These are phyloP conservation scores for Alternaria ethzedia DNA, from an alignment of 2,329 filamentous ascomycete species.

Conservation along the genomic window DNA sequence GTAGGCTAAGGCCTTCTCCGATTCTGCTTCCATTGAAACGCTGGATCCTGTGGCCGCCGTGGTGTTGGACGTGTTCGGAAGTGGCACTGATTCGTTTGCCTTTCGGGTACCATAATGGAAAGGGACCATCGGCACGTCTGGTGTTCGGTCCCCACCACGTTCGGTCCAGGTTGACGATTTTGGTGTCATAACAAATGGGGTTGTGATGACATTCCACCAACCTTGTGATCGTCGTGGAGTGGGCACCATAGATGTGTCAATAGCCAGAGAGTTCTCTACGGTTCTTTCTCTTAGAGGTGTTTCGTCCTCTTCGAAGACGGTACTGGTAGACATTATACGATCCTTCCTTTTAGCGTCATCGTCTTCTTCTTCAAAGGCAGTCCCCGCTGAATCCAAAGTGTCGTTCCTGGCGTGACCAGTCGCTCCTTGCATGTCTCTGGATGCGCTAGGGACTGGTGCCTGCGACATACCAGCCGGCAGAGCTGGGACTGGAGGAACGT, in stretches of 20 bases:
- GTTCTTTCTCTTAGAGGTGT: conserved; percentile 36
- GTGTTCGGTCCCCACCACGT: conserved; percentile 30
- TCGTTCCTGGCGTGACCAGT: conserved; percentile 35
- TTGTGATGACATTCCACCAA: conserved; percentile 80
- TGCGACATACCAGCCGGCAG: conserved; percentile 34
- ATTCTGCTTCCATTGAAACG: neutral
- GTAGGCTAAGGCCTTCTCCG: conserved; percentile 8
- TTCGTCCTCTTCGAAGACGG: conserved; percentile 74
- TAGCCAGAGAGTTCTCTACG: conserved; percentile 41
- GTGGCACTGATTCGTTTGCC: conserved; percentile 26
- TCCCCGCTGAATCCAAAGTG: conserved; percentile 45
- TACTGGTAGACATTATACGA: conserved; percentile 63
- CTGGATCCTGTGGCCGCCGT: neutral
- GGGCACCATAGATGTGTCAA: conserved; percentile 51
- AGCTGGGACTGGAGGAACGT: conserved; percentile 60
- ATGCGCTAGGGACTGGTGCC: conserved; percentile 4
- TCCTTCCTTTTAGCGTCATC: conserved; percentile 51
- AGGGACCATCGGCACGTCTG: conserved; percentile 44
- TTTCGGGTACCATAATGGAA: conserved; percentile 27
- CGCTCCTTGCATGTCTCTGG: neutral
- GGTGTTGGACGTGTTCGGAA: conserved; percentile 1
- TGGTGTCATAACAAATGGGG: conserved; percentile 64
- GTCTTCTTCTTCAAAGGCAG: conserved; percentile 59
- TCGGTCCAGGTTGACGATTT: conserved; percentile 46
- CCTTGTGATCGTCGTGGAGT: conserved; percentile 67